These are phyloP conservation scores for Breynia disticha DNA, from an alignment of 441 rosid species.

Conservation along the genomic window DNA sequence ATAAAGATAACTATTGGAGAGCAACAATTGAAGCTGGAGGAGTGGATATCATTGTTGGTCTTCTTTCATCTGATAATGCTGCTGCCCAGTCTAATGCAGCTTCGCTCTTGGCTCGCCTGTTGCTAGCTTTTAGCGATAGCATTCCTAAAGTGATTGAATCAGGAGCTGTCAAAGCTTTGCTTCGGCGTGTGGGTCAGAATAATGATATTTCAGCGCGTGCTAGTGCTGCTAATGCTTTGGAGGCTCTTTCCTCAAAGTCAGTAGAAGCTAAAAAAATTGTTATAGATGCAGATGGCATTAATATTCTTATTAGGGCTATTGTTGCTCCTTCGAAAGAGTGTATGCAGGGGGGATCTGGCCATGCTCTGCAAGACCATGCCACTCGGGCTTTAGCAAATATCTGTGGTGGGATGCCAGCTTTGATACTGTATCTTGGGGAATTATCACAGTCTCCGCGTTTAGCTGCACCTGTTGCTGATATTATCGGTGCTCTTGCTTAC, in stretches of 20 bases:
- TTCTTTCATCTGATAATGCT: constrained; percentile 68
- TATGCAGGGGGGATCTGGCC: constrained; percentile 56
- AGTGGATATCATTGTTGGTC: constrained; percentile 58
- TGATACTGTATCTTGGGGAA: constrained; percentile 59
- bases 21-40: constrained; percentile 69
- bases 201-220: constrained; percentile 59
- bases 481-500: constrained; percentile 80
- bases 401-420: constrained; percentile 67
- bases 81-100: constrained; percentile 82
- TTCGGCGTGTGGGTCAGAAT: constrained; percentile 46
- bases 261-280: constrained; percentile 48
- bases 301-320: constrained; percentile 60
- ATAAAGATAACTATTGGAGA: constrained; percentile 68
- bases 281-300: constrained; percentile 55
- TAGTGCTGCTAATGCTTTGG: constrained; percentile 76
- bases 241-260: constrained; percentile 67
- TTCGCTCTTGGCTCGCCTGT: constrained; percentile 73
- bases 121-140: constrained; percentile 58
- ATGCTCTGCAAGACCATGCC: constrained; percentile 57
- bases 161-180: constrained; percentile 62
- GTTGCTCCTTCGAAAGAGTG: constrained; percentile 85
- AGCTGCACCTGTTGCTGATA: constrained; percentile 66
- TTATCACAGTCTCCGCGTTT: constrained; percentile 67
- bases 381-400: constrained; percentile 73
- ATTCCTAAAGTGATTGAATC: constrained; percentile 63